phyloP scores from a whole-genome alignment of 257 asterid genomes.

The Capsicum baccatum region DNA sequence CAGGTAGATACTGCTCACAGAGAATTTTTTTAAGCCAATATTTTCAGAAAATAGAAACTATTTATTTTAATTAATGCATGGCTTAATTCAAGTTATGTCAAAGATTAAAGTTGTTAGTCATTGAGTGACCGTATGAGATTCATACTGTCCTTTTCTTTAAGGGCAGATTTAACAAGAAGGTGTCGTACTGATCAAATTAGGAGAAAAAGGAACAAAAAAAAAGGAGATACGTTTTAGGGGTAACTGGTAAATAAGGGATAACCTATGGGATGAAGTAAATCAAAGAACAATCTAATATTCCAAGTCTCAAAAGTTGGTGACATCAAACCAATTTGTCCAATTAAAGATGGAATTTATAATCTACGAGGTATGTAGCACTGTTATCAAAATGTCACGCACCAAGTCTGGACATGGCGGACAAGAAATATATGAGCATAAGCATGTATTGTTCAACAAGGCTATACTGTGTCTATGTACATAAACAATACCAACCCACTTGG shows the following conservation, averaged over 20 bases:
- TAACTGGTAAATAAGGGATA: constrained; percentile 3
- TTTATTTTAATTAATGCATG: background rate
- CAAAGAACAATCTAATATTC: background rate
- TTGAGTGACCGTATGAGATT: too few species aligned
- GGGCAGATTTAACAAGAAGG: background rate
- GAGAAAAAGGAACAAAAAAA: background rate
- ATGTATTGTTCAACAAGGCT: too few species aligned
- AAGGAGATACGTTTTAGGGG: background rate
- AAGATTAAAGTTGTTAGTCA: background rate
- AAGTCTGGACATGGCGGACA: too few species aligned
- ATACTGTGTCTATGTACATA: too few species aligned
- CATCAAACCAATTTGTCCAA: background rate
- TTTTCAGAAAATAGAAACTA: background rate
- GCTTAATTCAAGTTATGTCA: background rate
- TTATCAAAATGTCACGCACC: background rate
- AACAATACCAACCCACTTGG: too few species aligned
- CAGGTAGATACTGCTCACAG: background rate
- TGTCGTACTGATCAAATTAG: background rate
- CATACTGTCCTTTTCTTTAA: background rate
- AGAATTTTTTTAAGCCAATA: too few species aligned
- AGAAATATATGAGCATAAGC: too few species aligned
- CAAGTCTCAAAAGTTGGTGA: background rate
- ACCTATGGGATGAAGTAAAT: background rate
- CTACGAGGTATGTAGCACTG: background rate
- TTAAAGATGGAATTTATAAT: background rate